A percentile compares a stretch with the other conserved stretches of the same genome.
These are phyloP conservation scores for Ceratobasidium sp. DNA, from an alignment of 1,284 basidiomycete species.

Conservation along the genomic window DNA sequence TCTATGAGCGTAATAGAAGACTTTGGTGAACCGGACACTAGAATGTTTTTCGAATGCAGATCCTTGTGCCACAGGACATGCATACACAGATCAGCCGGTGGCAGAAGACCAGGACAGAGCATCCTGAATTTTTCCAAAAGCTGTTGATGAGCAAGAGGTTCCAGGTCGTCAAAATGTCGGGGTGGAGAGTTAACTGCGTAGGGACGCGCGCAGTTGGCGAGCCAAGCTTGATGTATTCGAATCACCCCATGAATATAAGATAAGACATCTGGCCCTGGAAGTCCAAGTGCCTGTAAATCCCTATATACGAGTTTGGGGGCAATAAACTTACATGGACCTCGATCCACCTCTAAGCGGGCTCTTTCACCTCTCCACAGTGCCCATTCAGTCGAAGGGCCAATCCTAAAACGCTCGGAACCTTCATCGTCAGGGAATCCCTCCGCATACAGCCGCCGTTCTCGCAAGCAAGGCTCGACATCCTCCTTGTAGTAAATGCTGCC, in stretches of 20 bases:
- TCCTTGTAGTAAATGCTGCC: slow-evolving; percentile 53
- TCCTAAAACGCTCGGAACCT: slow-evolving; percentile 44
- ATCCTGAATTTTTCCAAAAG: slow-evolving; percentile 20
- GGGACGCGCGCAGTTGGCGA: slow-evolving; percentile 15
- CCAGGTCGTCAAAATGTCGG: slow-evolving; percentile 31
- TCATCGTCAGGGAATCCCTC: slow-evolving; percentile 27
- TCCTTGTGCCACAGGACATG: slow-evolving; percentile 40
- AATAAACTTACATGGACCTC: slow-evolving; percentile 48
- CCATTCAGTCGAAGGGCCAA: slow-evolving; percentile 47
- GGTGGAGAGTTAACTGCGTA: slow-evolving; percentile 24
- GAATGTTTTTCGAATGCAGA: slow-evolving; percentile 43
- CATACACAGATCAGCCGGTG: background rate
- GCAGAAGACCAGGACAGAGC: slow-evolving; percentile 37
- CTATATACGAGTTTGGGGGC: background rate
- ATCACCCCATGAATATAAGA: slow-evolving; percentile 20
- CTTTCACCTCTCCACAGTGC: slow-evolving; percentile 47
- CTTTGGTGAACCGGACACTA: slow-evolving; percentile 43
- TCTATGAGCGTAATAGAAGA: slow-evolving; percentile 45
- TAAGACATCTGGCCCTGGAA: slow-evolving; percentile 1
- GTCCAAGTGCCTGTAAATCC: background rate
- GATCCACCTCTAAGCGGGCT: slow-evolving; percentile 44
- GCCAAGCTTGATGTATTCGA: slow-evolving; percentile 38
- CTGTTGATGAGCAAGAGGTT: slow-evolving; percentile 34
- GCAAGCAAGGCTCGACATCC: slow-evolving; percentile 48
- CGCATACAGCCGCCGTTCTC: slow-evolving; percentile 44